Base-by-base conservation (phyloP, 768 basidiomycete genomes). In the Rhodotorula taiwanensis region DNA sequence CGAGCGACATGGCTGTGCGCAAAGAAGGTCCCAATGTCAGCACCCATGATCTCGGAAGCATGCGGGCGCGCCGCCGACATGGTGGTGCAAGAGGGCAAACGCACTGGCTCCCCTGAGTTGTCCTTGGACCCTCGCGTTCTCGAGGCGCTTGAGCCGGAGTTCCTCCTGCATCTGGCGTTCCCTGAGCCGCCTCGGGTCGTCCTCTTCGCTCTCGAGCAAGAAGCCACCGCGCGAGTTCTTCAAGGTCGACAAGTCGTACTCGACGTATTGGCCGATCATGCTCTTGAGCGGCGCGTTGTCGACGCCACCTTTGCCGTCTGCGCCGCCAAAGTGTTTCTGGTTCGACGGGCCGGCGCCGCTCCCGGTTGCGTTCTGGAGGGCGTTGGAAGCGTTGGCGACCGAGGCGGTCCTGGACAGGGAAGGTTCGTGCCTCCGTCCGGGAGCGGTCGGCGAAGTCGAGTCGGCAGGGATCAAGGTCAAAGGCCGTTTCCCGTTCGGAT, bases 171-270 rank as follows among this genome's bases (percentile, higher is more conserved):
- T 79, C 77, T 94, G 88, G 51, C 89, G 78, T 75, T 88, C 85
- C 70, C 85, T 86, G 77, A 92, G 87, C 74, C 86, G 87, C 66
- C 84, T 77, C 51, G 83, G 79, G 63, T 84, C 76, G 30, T 87
- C 85, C 60, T 88, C 89, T 71, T 89, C 85, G 3, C 83, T 92
- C 67, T 94, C 89, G 9, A 94, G 80, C 72, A 99, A 76, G 76
- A 97, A 99, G 2, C 95, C 95, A 54, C 94, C 95, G 74, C 92
- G 88, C 13, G 91, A 86, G 75, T 99, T 97, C 73, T 91, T 86
- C 85, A 97, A 88, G 80, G 95, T 97, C 18, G 88, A 88, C 20
- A 97, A 76, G 75, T 97, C 93, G 83, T 95, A 98, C 69, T 98
- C 94, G 69, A 94, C 94, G 78, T 97, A 97, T 52, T 83, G 88